phyloP scores from a whole-genome alignment of 176 grass and related monocot genomes.

The Bolboschoenus planiculmis region DNA sequence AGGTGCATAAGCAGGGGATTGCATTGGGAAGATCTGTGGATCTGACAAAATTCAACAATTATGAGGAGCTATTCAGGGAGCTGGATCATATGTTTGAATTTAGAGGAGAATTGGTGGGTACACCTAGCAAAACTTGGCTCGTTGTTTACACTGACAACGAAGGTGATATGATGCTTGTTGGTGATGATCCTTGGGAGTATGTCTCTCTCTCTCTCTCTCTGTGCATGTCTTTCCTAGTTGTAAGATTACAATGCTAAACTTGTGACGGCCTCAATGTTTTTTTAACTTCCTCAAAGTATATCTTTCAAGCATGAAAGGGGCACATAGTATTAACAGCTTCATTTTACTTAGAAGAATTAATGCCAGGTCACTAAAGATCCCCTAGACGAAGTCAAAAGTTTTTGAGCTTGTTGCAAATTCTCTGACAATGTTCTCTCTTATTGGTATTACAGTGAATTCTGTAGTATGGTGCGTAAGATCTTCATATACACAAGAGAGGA shows the following conservation, averaged over 20 bases:
- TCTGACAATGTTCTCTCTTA: not conserved
- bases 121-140: constrained; percentile 58
- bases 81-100: constrained; percentile 95
- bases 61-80: constrained; percentile 56
- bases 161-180: constrained; percentile 98
- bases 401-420: not conserved
- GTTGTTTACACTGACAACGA: constrained; percentile 90
- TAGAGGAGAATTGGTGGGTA: constrained; percentile 50
- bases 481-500: constrained; percentile 82
- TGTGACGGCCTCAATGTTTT: not conserved
- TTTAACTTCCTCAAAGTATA: too few species aligned
- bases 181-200: constrained; percentile 92
- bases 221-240: not conserved
- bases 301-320: not conserved
- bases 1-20: constrained; percentile 99
- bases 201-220: constrained; percentile 11
- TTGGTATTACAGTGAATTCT: constrained; percentile 70
- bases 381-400: not conserved
- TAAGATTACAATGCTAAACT: not conserved
- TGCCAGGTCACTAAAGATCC: not conserved
- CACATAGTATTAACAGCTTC: not conserved
- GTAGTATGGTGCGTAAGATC: constrained; percentile 81
- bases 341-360: not conserved
- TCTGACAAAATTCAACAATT: constrained; percentile 73
- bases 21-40: constrained; percentile 89